These are phyloP conservation scores for Xerophyta viscosa DNA, from an alignment of 106 monocot species.

Conservation along the genomic window DNA sequence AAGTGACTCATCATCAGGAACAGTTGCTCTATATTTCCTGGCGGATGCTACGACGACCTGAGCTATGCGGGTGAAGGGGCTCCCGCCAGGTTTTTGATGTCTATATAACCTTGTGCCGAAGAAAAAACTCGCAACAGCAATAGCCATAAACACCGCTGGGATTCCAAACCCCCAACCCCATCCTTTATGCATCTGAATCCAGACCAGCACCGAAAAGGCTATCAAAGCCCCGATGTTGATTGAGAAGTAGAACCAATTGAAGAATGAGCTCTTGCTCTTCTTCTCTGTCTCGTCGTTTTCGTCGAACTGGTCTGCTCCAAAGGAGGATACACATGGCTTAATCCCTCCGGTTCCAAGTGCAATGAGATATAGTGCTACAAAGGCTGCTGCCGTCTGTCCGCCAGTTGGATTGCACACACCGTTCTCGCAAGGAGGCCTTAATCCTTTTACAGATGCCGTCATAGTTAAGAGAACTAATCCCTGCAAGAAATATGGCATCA, in stretches of 20 bases:
- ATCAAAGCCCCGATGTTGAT: slow-evolving; percentile 39
- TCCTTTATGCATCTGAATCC: slow-evolving; percentile 30
- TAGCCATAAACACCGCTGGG: slow-evolving; percentile 27
- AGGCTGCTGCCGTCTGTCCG: slow-evolving; percentile 15
- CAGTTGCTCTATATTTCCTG: slow-evolving; percentile 22
- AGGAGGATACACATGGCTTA: slow-evolving; percentile 46
- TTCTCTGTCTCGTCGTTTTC: slow-evolving; percentile 32
- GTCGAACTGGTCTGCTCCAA: slow-evolving; percentile 43
- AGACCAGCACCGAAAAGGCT: slow-evolving; percentile 33
- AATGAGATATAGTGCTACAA: slow-evolving; percentile 30
- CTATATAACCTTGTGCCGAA: slow-evolving; percentile 25
- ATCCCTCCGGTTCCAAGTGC: slow-evolving; percentile 42
- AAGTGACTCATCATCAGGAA: slow-evolving; percentile 21
- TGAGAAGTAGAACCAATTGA: slow-evolving; percentile 51
- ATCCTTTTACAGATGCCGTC: slow-evolving; percentile 27
- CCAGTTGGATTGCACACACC: slow-evolving; percentile 22
- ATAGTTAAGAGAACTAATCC: slow-evolving; percentile 26
- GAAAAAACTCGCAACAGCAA: slow-evolving; percentile 33
- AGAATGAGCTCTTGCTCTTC: slow-evolving; percentile 47
- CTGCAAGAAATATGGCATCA: no score
- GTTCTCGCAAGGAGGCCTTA: slow-evolving; percentile 21
- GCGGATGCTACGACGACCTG: slow-evolving; percentile 29
- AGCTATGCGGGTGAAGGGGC: slow-evolving; percentile 34
- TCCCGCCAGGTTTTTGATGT: slow-evolving; percentile 43
- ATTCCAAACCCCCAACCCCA: slow-evolving; percentile 46